phyloP scores from a whole-genome alignment of 306 rosid species.

The Cicer pinnatifidum region DNA sequence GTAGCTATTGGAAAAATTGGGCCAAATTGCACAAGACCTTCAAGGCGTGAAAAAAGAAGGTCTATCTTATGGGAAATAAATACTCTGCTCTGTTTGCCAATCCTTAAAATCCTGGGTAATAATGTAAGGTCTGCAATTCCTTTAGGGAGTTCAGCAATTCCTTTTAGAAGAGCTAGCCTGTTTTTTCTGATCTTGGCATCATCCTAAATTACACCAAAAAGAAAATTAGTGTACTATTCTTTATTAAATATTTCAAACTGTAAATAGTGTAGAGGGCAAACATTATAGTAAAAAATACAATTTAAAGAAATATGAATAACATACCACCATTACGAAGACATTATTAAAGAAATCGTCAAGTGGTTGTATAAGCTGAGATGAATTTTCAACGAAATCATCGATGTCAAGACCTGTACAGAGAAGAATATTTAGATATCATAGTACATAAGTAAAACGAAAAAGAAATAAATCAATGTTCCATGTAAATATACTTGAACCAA shows the following conservation, averaged over 20 bases:
- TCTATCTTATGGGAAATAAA: slow-evolving; percentile 3
- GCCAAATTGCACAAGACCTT: neutral
- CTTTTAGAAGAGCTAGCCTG: slow-evolving; percentile 79
- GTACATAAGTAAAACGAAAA: slow-evolving; percentile 21
- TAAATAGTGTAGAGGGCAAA: neutral
- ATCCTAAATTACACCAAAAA: slow-evolving; percentile 55
- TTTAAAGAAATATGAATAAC: slow-evolving; percentile 44
- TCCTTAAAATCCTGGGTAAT: slow-evolving; percentile 85
- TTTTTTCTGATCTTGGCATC: slow-evolving; percentile 74
- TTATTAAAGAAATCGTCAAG: slow-evolving; percentile 83
- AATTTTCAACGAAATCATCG: slow-evolving; percentile 67
- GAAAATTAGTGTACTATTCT: slow-evolving; percentile 25
- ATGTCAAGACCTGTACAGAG: slow-evolving; percentile 64
- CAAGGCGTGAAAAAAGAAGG: slow-evolving; percentile 18
- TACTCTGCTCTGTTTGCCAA: neutral
- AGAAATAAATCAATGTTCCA: neutral
- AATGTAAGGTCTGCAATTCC: slow-evolving; percentile 85
- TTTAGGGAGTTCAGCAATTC: slow-evolving; percentile 81
- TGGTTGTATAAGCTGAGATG: slow-evolving; percentile 79
- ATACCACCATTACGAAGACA: slow-evolving; percentile 97
- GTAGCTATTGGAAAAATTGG: neutral
- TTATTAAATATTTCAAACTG: neutral
- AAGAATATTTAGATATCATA: slow-evolving; percentile 32
- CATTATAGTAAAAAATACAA: neutral
- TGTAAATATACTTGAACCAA: neutral